Evolutionary conservation across 352 stramenopile genomes (phyloP), one percentile per base, ranked within the genome.

Genomic region (Globisporangium orthogonon): DNA sequence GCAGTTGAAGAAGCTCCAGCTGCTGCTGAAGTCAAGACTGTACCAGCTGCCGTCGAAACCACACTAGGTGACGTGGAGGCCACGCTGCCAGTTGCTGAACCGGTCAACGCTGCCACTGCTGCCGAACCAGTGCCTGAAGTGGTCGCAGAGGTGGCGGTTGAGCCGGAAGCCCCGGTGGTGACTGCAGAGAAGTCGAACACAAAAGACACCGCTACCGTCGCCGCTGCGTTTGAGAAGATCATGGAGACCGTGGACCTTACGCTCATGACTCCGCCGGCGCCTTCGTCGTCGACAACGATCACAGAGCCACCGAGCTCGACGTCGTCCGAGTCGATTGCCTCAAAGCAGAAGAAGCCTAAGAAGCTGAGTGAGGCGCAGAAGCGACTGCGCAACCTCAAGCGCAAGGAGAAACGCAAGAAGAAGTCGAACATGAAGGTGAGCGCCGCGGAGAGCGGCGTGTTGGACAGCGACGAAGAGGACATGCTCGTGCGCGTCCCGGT

Each of bases 361-460:
- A 50, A 62, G 56, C 65, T 83, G 31, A 74, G 74, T 43, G 78
- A 80, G 33, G 58, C 67, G 23, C 81, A 91, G 64, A 89, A 89
- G 64, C 78, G 75, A 45, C 51, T 61, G 61, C 81, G 81, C 51
- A 91, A 91, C 71, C 65, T 75, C 56, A 77, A 77, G 54, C 78
- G 81, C 60, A 87, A 87, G 71, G 73, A 86, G 55, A 91, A 91
- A 73, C 74, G 81, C 35, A 87, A 84, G 72, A 86, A 86, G 66
- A 83, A 83, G 54, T 37, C 54, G 53, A 70, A 65, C 41, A 67
- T 80, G 54, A 87, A 86, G 68, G 61, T 85, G 59, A 56, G 56
- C 14, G 67, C 62, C 31, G 66, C 41, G 46, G 58, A 64, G 48
- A 53, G 60, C 30, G 35, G 43, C 28, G 50, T 37, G 44, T 29